Evolutionary conservation across 2,329 filamentous ascomycete genomes (phyloP).

Genomic region (Knufia petricola): DNA sequence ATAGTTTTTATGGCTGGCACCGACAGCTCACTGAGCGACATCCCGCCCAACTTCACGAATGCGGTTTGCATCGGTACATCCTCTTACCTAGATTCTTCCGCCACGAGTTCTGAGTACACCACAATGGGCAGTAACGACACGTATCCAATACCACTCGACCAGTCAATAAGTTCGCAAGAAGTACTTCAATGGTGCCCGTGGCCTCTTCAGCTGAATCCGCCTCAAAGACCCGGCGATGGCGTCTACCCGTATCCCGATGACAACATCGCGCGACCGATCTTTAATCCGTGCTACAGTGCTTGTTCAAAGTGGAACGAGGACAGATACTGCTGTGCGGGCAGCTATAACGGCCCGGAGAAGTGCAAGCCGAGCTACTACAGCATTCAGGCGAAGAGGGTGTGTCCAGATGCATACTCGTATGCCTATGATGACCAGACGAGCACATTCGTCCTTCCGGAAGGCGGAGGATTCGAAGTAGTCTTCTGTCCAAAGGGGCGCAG

Average conservation of each 20-base stretch:
- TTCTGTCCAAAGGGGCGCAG: conserved; percentile 55
- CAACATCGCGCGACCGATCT: conserved; percentile 57
- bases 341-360: conserved; percentile 51
- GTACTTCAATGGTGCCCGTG: conserved; percentile 69
- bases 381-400: conserved; percentile 60
- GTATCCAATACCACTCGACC: conserved; percentile 60
- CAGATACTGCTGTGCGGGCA: conserved; percentile 65
- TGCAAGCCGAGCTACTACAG: conserved; percentile 63
- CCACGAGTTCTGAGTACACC: conserved; percentile 47
- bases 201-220: conserved; percentile 60
- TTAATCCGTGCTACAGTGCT: conserved; percentile 68
- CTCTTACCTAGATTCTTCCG: conserved; percentile 43
- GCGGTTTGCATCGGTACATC: conserved; percentile 65
- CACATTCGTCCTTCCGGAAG: conserved; percentile 49
- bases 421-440: conserved; percentile 50
- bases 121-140: conserved; percentile 55
- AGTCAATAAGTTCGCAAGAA: conserved; percentile 45
- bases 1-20: conserved; percentile 31
- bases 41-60: conserved; percentile 69
- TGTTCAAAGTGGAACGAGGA: conserved; percentile 60
- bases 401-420: conserved; percentile 77
- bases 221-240: conserved; percentile 61
- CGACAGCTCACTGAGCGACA: conserved; percentile 48
- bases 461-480: conserved; percentile 67
- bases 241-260: conserved; percentile 75